Base-by-base conservation (phyloP, 2,329 filamentous ascomycete genomes). In the Fusarium falciforme region DNA sequence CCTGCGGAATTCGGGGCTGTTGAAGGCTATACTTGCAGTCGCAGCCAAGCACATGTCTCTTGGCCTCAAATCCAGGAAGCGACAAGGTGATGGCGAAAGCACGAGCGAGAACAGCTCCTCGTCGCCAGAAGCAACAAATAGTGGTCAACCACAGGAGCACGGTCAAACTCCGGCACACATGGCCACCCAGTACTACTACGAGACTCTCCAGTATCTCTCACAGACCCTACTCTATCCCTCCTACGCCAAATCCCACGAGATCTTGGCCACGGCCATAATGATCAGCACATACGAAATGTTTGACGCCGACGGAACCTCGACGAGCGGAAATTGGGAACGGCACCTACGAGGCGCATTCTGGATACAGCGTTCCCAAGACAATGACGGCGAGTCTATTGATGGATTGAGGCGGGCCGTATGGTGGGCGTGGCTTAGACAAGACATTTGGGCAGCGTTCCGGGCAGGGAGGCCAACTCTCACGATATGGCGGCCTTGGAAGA, bases 251-350 rank as follows among this genome's bases (percentile, higher is more conserved):
- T 90, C 87, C 35, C 83, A 85, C 22, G 90, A 92, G 76, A 83
- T 92, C 1, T 83, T 91, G 12, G 87, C 88, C 0, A 92, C 89
- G 0, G 86, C 89, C 0, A 81, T 91, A 2, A 84, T 91, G 14
- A 89, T 92, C 42, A 90, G 88, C n/a, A 89, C 88, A 0, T 92
- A 91, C 73, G 90, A 92, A 79, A 92, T 92, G 90, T 86, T 91
- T 31, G 88, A 90, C 68, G 87, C 86, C 7, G 85, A 60, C 25
- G 61, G 44, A 16, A 47, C 22, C 7, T 47, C 42, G 14, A 27
- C 22, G 5, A 47, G 86, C 5, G 80, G 79, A 79, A 87, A 78
- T 42, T 92, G 90, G 90, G 88, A 91, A 74, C 82, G 88, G 2
- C 90, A 92, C 76, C 81, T 92, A 1, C 89, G 91, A 75, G 90